These are phyloP conservation scores for Pichia sp. DNA, from an alignment of 1,139 yeast species.

Conservation along the genomic window DNA sequence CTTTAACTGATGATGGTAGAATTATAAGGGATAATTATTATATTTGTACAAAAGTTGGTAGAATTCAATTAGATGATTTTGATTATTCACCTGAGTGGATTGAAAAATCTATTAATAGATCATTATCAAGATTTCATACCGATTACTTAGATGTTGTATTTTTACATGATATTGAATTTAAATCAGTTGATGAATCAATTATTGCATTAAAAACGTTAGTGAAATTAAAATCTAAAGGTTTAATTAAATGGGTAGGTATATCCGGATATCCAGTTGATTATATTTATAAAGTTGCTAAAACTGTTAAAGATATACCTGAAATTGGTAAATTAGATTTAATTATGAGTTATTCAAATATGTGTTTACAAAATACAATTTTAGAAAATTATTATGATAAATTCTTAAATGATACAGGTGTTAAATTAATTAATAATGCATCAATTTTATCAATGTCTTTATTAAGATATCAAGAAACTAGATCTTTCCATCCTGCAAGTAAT, in stretches of 20 bases:
- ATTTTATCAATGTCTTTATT: slow-evolving; percentile 85
- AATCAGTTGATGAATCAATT: slow-evolving; percentile 44
- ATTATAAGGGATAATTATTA: slow-evolving; percentile 56
- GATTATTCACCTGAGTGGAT: slow-evolving; percentile 65
- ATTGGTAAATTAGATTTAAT: slow-evolving; percentile 63
- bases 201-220: slow-evolving; percentile 61
- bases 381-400: slow-evolving; percentile 46
- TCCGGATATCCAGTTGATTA: slow-evolving; percentile 84
- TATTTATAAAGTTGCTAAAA: slow-evolving; percentile 44
- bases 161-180: slow-evolving; percentile 87
- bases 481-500: slow-evolving; percentile 77
- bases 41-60: slow-evolving; percentile 83
- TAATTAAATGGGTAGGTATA: slow-evolving; percentile 62
- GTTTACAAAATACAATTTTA: slow-evolving; percentile 68
- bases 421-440: slow-evolving; percentile 66
- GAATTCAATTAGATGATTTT: slow-evolving; percentile 60
- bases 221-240: slow-evolving; percentile 56
- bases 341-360: slow-evolving; percentile 75
- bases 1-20: slow-evolving; percentile 35
- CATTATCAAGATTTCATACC: slow-evolving; percentile 60
- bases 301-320: slow-evolving; percentile 30
- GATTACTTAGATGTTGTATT: slow-evolving; percentile 72
- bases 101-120: slow-evolving; percentile 55
- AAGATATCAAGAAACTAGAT: slow-evolving; percentile 58
- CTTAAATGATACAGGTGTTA: slow-evolving; percentile 47